phyloP scores from a whole-genome alignment of 352 stramenopile genomes.

The Globisporangium splendens region DNA sequence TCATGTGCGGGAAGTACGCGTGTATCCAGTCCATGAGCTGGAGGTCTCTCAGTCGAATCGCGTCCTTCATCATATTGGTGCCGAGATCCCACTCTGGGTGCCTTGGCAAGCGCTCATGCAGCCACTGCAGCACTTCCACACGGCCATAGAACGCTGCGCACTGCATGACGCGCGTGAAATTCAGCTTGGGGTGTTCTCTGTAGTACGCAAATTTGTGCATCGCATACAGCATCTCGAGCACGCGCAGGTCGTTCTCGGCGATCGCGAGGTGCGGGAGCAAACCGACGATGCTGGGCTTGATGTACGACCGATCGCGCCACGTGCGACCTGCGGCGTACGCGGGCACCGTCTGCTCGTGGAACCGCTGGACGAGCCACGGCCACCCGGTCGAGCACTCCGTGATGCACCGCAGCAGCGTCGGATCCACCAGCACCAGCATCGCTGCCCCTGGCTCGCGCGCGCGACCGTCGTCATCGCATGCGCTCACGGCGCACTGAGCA shows the following conservation, averaged over 20 bases:
- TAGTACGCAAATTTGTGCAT: background rate
- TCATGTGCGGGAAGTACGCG: background rate
- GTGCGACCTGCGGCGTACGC: background rate
- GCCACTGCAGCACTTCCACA: constrained; percentile 8
- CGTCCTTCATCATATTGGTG: background rate
- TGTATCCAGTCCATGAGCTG: constrained; percentile 8
- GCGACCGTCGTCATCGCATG: too few relatives aligned
- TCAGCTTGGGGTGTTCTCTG: too few relatives aligned
- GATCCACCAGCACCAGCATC: background rate
- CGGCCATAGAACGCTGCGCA: constrained; percentile 1
- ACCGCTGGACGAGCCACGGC: constrained; percentile 1
- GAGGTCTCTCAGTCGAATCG: background rate
- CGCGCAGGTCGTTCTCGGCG: background rate
- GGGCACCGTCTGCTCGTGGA: background rate
- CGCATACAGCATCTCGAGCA: constrained; percentile 4
- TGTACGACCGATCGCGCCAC: background rate
- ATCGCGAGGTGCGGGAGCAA: constrained; percentile 7
- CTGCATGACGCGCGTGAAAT: background rate
- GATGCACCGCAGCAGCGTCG: constrained; percentile 3
- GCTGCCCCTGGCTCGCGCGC: too few relatives aligned
- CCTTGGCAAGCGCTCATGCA: constrained; percentile 4
- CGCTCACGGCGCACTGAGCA: too few relatives aligned
- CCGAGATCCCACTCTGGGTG: constrained; percentile 1
- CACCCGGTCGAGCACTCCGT: constrained; percentile 5
- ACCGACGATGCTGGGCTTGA: background rate